Conservation (phyloP, 2,329 filamentous ascomycete species). For the Phaeosphaeria sp. region DNA sequence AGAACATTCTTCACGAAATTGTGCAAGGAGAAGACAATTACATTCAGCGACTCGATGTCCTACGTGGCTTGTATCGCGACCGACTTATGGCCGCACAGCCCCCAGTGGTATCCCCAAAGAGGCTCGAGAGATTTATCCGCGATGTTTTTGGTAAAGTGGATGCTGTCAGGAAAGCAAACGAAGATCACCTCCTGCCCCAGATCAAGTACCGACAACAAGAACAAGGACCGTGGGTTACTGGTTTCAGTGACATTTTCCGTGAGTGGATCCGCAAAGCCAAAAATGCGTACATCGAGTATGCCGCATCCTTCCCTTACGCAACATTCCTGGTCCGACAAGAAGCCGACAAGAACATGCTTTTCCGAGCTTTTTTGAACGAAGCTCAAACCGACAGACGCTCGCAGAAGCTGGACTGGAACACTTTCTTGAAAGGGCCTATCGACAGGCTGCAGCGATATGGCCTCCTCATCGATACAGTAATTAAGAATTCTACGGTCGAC, state of each 20-base stretch:
- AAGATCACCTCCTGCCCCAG: conserved; percentile 88
- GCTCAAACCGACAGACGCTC: conserved; percentile 80
- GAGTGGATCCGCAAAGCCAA: conserved; percentile 98
- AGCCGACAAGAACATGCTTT: conserved; percentile 81
- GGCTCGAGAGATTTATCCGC: conserved; percentile 77
- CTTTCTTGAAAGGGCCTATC: conserved; percentile 90
- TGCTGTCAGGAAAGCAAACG: conserved; percentile 86
- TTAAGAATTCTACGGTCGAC: conserved; percentile 82
- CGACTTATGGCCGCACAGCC: conserved; percentile 75
- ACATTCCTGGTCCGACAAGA: conserved; percentile 85
- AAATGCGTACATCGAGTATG: conserved; percentile 88
- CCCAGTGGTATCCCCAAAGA: conserved; percentile 79
- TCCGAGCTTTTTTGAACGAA: conserved; percentile 83
- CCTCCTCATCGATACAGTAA: conserved; percentile 80
- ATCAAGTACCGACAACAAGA: conserved; percentile 97
- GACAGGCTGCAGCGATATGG: conserved; percentile 90
- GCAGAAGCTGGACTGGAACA: conserved; percentile 88
- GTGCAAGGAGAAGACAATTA: conserved; percentile 91
- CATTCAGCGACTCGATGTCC: conserved; percentile 86
- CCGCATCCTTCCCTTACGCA: conserved; percentile 83
- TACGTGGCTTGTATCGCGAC: conserved; percentile 85
- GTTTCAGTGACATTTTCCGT: conserved; percentile 95
- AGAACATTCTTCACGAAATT: conserved; percentile 95
- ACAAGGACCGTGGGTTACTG: conserved; percentile 91
- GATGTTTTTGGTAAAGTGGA: conserved; percentile 93